phyloP scores from a whole-genome alignment of 257 asterid species.

The Orobanche coerulescens region DNA sequence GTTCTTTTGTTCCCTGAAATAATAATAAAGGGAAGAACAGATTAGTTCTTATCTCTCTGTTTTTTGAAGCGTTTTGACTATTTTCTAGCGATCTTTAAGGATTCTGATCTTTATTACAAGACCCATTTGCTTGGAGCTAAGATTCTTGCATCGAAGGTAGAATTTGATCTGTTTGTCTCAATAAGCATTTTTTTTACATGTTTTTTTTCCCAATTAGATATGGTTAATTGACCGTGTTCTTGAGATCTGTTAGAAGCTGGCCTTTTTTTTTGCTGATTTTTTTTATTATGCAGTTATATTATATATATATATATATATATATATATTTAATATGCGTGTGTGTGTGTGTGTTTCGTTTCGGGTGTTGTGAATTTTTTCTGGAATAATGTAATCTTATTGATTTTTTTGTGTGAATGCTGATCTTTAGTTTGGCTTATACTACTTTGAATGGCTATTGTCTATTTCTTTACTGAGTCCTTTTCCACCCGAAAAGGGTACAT shows the following conservation, averaged over 20 bases:
- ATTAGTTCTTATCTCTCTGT: neutral
- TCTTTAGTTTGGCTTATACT: too few species aligned
- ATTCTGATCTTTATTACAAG: conserved; percentile 22
- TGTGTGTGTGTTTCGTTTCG: neutral
- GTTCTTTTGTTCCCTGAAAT: neutral
- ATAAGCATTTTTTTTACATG: conserved; percentile 8
- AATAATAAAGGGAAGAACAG: neutral
- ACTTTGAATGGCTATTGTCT: too few species aligned
- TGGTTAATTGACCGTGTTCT: neutral
- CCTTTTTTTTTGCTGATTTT: neutral
- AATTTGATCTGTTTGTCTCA: neutral
- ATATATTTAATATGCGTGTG: too few species aligned
- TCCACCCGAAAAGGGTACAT: too few species aligned
- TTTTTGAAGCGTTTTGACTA: conserved; percentile 12
- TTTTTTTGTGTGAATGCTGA: too few species aligned
- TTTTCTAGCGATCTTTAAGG: conserved; percentile 26
- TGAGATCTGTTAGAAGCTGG: conserved; percentile 25
- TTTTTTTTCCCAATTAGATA: neutral
- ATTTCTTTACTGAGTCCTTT: too few species aligned
- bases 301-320: too few species aligned
- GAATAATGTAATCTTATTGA: neutral
- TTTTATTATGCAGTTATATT: neutral
- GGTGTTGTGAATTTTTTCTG: neutral
- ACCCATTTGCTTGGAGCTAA: conserved; percentile 24
- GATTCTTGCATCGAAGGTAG: conserved; percentile 34